These are phyloP conservation scores for Aspergillus leporis DNA, from an alignment of 495 filamentous ascomycete genomes.

Conservation along the genomic window DNA sequence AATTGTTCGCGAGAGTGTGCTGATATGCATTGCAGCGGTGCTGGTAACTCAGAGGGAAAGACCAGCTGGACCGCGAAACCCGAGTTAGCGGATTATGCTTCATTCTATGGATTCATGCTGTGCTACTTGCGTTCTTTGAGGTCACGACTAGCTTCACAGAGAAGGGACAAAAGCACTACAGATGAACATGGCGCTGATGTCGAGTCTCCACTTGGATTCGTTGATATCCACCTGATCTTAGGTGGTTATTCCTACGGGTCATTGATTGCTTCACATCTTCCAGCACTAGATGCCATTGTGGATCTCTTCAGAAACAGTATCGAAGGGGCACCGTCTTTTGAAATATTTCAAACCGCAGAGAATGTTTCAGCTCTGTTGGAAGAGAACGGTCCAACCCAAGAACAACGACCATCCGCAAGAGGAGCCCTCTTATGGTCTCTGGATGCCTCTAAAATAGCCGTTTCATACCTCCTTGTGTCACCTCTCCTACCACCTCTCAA, in stretches of 20 bases:
- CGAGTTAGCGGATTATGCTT: constrained; percentile 78
- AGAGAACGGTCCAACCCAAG: constrained; percentile 30
- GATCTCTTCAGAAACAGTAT: constrained; percentile 54
- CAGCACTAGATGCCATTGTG: constrained; percentile 58
- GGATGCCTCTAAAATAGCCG: constrained; percentile 27
- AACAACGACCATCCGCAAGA: neutral
- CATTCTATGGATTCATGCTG: constrained; percentile 74
- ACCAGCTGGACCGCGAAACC: constrained; percentile 85
- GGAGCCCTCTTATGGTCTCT: neutral
- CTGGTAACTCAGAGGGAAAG: constrained; percentile 67
- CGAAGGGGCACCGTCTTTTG: constrained; percentile 55
- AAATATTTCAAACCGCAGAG: constrained; percentile 67
- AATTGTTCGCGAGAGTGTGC: neutral
- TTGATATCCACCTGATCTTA: constrained; percentile 51
- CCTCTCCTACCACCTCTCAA: constrained; percentile 69
- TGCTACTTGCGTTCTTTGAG: constrained; percentile 60
- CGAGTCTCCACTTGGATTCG: neutral
- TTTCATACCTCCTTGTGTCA: constrained; percentile 78
- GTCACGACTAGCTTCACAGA: constrained; percentile 1
- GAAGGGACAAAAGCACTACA: neutral
- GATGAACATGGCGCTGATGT: neutral
- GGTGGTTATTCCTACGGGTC: constrained; percentile 93
- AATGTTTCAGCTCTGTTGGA: constrained; percentile 58
- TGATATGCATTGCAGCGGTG: constrained; percentile 59
- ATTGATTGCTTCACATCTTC: constrained; percentile 73